Evolutionary conservation across 768 basidiomycete species (phyloP), one percentile per base, ranked within the genome.

Genomic region (Trametes cubensis): DNA sequence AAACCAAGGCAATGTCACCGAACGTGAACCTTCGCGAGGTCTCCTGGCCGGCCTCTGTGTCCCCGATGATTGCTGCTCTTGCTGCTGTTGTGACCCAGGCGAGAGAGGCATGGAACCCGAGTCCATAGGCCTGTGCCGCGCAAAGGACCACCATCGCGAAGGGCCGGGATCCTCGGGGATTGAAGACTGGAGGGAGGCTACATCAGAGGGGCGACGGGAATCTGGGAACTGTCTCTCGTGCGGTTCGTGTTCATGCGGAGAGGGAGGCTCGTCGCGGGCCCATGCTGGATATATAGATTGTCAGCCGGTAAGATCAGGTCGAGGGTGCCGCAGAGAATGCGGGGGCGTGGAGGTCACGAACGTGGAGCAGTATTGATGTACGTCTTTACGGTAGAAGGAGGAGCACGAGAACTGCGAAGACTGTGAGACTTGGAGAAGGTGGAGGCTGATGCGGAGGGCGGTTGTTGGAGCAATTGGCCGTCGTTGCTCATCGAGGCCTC

Each of bases 241-340:
- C 50, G 85, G 81, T 45, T 70, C 70, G 34, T 72, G 67, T 46
- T 81, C 80, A 3, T 76, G 82, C 0, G 90, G 89, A 0, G 90
- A 91, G 4, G 89, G 89, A 4, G 90, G 90, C 70, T 94, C 92
- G 71, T 93, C 88, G 66, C 83, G 80, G 4, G 91, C 92, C 91
- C 91, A 94, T 51, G 92, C 91, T 94, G 55, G 40, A 51, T 20
- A 23, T 40, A 26, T 4, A n/a, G 45, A 17, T 2, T 4, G 45
- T 61, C 61, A 60, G 58, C 20, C 44, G 53, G 39, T 11, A 23
- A 42, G 5, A n/a, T 13, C 40, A 17, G 46, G n/a, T 30, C 11
- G 18, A 17, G 25, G 10, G 34, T 34, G 34, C 34, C 14, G 48
- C 26, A 28, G 20, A 60, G 18, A 49, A 21, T 39, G 41, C 30